phyloP scores from a whole-genome alignment of 345 rosid species.

The Gossypium rotundifolium region DNA sequence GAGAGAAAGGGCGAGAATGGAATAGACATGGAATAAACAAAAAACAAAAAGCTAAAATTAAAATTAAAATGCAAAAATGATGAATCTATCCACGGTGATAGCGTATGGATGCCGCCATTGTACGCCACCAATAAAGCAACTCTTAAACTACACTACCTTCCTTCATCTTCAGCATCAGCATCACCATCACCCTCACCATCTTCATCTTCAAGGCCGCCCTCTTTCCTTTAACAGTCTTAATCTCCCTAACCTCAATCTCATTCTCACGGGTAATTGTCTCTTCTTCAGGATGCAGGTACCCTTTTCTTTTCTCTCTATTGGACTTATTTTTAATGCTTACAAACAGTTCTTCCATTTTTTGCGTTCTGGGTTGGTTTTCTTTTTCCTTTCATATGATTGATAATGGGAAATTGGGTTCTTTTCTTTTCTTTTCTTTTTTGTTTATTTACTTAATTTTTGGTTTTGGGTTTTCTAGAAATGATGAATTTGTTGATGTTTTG shows the following conservation, averaged over 20 bases:
- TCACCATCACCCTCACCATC: slow-evolving; percentile 7
- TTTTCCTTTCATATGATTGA: not conserved
- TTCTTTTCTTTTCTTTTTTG: not conserved
- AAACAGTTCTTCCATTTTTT: not conserved
- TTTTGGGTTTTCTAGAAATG: slow-evolving; percentile 1
- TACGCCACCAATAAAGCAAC: slow-evolving; percentile 29
- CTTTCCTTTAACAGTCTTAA: slow-evolving; percentile 15
- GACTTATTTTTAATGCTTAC: not conserved
- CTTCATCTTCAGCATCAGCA: slow-evolving; percentile 4
- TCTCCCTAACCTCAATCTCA: slow-evolving; percentile 11
- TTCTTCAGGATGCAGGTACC: slow-evolving; percentile 67
- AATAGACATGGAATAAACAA: not conserved
- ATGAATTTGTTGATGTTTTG: not conserved
- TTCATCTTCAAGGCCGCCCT: slow-evolving; percentile 18
- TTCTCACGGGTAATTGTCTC: slow-evolving; percentile 37
- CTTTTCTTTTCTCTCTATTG: not conserved
- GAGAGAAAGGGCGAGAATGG: slow-evolving; percentile 19
- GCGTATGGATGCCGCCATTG: slow-evolving; percentile 38
- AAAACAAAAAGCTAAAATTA: not conserved
- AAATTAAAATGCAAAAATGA: not conserved
- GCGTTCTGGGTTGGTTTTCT: not conserved
- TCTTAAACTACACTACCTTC: slow-evolving; percentile 17
- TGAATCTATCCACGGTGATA: slow-evolving; percentile 25
- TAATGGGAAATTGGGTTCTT: not conserved
- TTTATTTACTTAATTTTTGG: not conserved